phyloP scores from a whole-genome alignment of 306 rosid species.

The Trichosanthes cucumerina region DNA sequence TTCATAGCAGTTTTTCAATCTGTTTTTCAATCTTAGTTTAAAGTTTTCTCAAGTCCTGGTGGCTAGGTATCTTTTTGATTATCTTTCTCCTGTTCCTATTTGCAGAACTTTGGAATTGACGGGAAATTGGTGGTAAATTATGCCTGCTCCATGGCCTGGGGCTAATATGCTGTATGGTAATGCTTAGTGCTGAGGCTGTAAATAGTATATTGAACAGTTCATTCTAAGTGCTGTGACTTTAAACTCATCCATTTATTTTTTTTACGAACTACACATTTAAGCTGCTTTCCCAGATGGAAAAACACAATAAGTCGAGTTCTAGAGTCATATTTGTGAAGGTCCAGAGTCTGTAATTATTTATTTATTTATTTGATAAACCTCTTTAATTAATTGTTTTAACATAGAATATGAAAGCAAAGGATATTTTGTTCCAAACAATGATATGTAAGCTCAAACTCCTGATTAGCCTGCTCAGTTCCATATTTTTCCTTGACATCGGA shows the following conservation, averaged over 20 bases:
- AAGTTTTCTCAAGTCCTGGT: background rate
- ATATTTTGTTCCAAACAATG: background rate
- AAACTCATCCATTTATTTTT: background rate
- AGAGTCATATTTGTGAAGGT: background rate
- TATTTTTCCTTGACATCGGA: background rate
- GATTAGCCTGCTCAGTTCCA: background rate
- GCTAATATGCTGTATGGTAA: constrained; percentile 30
- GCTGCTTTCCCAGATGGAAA: background rate
- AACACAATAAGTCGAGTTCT: background rate
- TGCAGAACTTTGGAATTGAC: constrained; percentile 90
- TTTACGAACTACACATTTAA: background rate
- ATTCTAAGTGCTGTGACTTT: background rate
- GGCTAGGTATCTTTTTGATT: background rate
- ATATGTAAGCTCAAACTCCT: background rate
- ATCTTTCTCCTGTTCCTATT: background rate
- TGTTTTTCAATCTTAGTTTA: background rate
- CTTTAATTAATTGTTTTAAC: background rate
- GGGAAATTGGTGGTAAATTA: constrained; percentile 84
- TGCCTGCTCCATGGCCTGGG: constrained; percentile 97
- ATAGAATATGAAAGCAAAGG: background rate
- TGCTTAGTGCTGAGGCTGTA: constrained; percentile 6
- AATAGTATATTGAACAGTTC: background rate
- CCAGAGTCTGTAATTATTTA: background rate
- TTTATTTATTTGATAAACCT: background rate
- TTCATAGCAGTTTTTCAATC: background rate